A percentile compares a stretch with the other conserved stretches of the same genome.
These are phyloP conservation scores for Dryadomyces sulphureus DNA, from an alignment of 2,329 filamentous ascomycete genomes.

Conservation along the genomic window DNA sequence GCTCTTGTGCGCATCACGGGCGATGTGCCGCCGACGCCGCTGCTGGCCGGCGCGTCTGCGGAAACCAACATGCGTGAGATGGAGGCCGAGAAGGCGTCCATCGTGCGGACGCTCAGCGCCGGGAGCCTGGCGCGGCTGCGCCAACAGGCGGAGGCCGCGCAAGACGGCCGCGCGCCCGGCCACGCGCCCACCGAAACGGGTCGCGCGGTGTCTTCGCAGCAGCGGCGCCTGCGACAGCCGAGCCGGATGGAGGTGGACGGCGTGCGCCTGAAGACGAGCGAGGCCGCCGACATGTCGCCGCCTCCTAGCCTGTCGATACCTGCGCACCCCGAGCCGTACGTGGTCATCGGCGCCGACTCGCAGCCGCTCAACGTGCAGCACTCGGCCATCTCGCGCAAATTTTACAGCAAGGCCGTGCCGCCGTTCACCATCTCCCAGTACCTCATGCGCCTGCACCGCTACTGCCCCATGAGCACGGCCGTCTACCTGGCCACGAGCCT, in stretches of 20 bases:
- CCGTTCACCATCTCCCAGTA: constrained; percentile 76
- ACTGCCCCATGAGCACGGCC: constrained; percentile 84
- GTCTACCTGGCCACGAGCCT: constrained; percentile 82
- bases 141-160: constrained; percentile 22
- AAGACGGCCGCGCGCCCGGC: constrained; percentile 8
- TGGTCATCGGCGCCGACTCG: constrained; percentile 52
- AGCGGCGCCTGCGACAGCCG: constrained; percentile 4
- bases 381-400: constrained; percentile 75
- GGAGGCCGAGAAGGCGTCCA: constrained; percentile 46
- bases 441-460: constrained; percentile 71
- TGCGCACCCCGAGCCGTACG: constrained; percentile 33
- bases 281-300: background rate
- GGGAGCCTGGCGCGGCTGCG: constrained; percentile 33
- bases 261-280: constrained; percentile 27
- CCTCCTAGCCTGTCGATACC: constrained; percentile 10
- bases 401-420: constrained; percentile 79
- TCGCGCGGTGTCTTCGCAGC: too few relatives aligned
- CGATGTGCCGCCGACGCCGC: constrained; percentile 69
- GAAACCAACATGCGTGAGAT: constrained; percentile 46
- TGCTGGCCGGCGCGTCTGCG: constrained; percentile 46
- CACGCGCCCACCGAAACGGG: too few relatives aligned
- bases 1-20: constrained; percentile 57
- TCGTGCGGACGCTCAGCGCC: constrained; percentile 42
- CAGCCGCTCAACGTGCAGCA: constrained; percentile 67
- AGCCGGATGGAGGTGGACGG: constrained; percentile 35